Evolutionary conservation across 1,284 basidiomycete species (phyloP).

Genomic region (Inonotus obliquus): DNA sequence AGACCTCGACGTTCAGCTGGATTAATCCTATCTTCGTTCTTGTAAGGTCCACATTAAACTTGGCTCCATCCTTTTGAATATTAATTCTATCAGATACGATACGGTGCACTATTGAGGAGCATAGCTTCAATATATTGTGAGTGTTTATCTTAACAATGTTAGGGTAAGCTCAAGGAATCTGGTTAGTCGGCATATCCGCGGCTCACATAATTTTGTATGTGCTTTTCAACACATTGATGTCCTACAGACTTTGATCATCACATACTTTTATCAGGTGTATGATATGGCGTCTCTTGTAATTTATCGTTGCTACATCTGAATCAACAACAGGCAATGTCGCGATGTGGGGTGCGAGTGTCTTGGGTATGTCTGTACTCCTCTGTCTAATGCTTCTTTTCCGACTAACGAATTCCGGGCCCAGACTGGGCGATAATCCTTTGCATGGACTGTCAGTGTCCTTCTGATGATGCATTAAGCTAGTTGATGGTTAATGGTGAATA

Average conservation of each 20-base stretch:
- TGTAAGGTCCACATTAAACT: neutral
- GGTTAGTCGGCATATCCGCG: neutral
- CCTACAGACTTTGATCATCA: neutral
- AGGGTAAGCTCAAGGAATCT: neutral
- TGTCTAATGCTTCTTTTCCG: neutral
- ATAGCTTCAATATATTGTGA: neutral
- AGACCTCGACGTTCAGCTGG: neutral
- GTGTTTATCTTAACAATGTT: neutral
- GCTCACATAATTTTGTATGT: neutral
- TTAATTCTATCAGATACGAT: neutral
- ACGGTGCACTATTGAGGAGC: neutral
- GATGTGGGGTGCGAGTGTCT: neutral
- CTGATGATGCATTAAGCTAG: neutral
- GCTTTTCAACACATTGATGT: neutral
- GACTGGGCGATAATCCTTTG: constrained; percentile 3
- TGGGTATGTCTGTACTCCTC: neutral
- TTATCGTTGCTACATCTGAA: neutral
- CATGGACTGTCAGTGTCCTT: constrained; percentile 1
- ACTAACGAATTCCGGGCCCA: neutral
- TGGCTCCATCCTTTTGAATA: neutral
- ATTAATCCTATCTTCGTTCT: neutral
- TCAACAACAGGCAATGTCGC: neutral
- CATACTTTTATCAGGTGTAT: neutral
- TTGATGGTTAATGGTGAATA: neutral
- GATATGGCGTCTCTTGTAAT: neutral